Base-by-base conservation (phyloP, 192 early-diverging fungal genomes). In the Coemansia sp. region DNA sequence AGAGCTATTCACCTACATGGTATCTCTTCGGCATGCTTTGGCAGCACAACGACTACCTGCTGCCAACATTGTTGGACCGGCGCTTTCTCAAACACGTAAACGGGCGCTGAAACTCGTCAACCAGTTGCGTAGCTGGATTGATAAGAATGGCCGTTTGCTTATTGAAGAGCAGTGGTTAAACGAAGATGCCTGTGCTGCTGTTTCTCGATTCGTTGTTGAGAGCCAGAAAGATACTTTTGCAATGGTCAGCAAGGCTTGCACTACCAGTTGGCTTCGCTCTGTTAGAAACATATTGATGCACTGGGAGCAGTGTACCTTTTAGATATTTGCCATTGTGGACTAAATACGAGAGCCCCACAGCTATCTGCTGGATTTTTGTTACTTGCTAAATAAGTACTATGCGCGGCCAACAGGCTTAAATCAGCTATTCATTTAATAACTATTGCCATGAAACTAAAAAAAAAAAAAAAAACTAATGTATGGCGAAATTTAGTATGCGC, bases 1-100 rank as follows among this genome's bases (percentile, higher is more conserved):
- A n/a, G 73, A 77, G 56, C 41, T 70, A 13, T 77, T 66, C 30
- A 66, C 55, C 3, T 70, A 70, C 30, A 65, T 66, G 9, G 31
- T 56, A 10, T 26, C 58, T 3, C 59, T 56, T 2, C 57, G 52
- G 31, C 63, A 66, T 47, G 61, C 67, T 14, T 40, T 69, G 19
- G 15, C 49, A 0, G 55, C 57, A 2, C 58, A 77, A 41, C 53
- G 37, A 5, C 49, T 61, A 14, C 49, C 66, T 6, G 59, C 59
- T 6, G 54, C 73, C 15, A 57, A 61, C 1, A 26, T 59, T 5
- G 52, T 66, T 21, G 45, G 54, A 0, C 39, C 59, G 6, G 59
- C 58, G 13, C 30, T 77, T 30, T 54, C 53, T 18, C 55, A 66
- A 31, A 39, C 69, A 26, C 73, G 73, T 44, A 77, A 77, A 26